Evolutionary conservation across 192 early-diverging fungal species (phyloP), one percentile per base, ranked within the genome.

Genomic region (Podila epigama): DNA sequence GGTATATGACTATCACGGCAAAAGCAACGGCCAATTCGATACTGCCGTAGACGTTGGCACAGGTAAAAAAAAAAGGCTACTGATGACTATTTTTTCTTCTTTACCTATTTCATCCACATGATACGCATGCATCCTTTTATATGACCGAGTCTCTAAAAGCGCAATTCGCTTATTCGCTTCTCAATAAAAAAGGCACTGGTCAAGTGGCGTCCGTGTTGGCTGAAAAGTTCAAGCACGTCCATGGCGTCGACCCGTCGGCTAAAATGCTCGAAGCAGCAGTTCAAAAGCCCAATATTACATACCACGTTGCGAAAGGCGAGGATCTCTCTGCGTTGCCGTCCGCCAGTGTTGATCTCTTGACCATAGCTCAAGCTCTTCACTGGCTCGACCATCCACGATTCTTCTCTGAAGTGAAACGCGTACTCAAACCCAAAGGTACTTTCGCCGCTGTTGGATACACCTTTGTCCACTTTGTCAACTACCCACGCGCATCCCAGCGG

Each of bases 361-460:
- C 85, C 0, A 54, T 78, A 1, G 84, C 82, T 1, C 83, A 87
- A 25, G 82, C 84, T 0, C 58, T 82, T 35, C 85, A 88, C 52
- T 91, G 88, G 88, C 84, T 91, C 25, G 79, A 89, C 33, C 79
- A 84, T 28, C 66, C 75, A 20, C 41, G 40, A 13, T 91, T 91
- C 66, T 89, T 85, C 54, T 72, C 81, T 5, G 86, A 88, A 59
- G 70, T 79, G 41, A 80, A 82, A 52, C 83, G 86, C n/a, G 85
- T 88, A 7, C 79, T 91, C 18, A 87, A 87, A 40, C 87, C 86
- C n/a, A 58, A 44, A 1, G 90, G 90, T 10, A 89, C 88, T 0
- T 70, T 91, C 42, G 86, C 85, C 5, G 68, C 86, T 2, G 84
- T 83, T 34, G 80, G 78, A 9, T 91, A 91, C 51, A 36, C 36